Percentiles rank a stretch among this genome's conserved stretches.
These are phyloP conservation scores for Phycomyces blakesleeanus DNA, from an alignment of 192 early-diverging fungal species.

Conservation along the genomic window DNA sequence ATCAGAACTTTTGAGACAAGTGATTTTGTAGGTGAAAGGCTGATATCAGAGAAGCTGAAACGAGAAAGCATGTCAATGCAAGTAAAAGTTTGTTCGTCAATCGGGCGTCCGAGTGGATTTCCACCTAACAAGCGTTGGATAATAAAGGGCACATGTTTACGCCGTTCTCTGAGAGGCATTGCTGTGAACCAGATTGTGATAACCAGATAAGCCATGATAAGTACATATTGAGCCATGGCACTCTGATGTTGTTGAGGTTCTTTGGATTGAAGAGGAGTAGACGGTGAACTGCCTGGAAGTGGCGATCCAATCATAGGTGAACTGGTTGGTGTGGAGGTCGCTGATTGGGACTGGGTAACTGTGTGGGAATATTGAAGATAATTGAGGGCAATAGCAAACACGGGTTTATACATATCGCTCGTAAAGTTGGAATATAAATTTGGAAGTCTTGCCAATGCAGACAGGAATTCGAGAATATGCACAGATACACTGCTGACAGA, in stretches of 20 bases:
- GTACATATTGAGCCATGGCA: slow-evolving; percentile 74
- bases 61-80: slow-evolving; percentile 93
- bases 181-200: slow-evolving; percentile 87
- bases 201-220: slow-evolving; percentile 92
- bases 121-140: slow-evolving; percentile 67
- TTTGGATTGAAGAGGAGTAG: slow-evolving; percentile 8
- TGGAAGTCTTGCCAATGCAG: slow-evolving; percentile 77
- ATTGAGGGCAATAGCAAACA: slow-evolving; percentile 89
- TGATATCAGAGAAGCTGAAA: slow-evolving; percentile 73
- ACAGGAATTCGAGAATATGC: slow-evolving; percentile 89
- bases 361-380: slow-evolving; percentile 70
- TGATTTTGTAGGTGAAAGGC: slow-evolving; percentile 54
- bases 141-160: slow-evolving; percentile 78
- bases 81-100: slow-evolving; percentile 89
- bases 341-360: slow-evolving; percentile 19
- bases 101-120: slow-evolving; percentile 46
- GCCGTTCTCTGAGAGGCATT: slow-evolving; percentile 67
- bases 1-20: slow-evolving; percentile 53
- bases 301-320: slow-evolving; percentile 3
- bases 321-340: slow-evolving; percentile 18
- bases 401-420: slow-evolving; percentile 71
- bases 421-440: slow-evolving; percentile 77
- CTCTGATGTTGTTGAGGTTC: slow-evolving; percentile 26
- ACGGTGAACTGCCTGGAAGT: slow-evolving; percentile 17
- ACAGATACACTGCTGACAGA: slow-evolving; percentile 73